Conservation (phyloP, 108 stramenopile species). For the Nannochloropsis gaditana region DNA sequence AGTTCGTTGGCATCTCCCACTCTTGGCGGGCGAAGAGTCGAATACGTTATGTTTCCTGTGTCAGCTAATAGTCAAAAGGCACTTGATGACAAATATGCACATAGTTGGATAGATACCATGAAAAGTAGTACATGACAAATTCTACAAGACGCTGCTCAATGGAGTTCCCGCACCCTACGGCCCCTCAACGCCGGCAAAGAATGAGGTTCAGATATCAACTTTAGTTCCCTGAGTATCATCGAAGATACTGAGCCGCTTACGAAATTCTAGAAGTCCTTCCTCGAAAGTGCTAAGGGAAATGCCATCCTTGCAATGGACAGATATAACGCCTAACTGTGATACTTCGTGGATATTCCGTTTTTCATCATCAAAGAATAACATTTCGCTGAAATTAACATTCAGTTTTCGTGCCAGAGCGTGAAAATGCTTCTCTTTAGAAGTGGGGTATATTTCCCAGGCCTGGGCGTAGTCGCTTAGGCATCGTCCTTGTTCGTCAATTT, state of each 20-base stretch:
- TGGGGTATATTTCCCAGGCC: conserved; percentile 23
- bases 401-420: not conserved
- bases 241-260: not conserved
- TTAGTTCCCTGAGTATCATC: too few species aligned
- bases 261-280: not conserved
- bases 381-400: conserved; percentile 20
- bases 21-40: too few species aligned
- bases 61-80: too few species aligned
- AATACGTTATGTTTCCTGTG: too few species aligned
- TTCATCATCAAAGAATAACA: conserved; percentile 33
- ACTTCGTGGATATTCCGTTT: conserved; percentile 21
- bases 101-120: too few species aligned
- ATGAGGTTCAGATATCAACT: too few species aligned
- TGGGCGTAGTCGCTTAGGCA: conserved; percentile 6
- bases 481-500: conserved; percentile 23
- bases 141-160: too few species aligned
- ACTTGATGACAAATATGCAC: too few species aligned
- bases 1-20: too few species aligned
- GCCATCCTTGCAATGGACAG: conserved; percentile 24
- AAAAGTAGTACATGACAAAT: too few species aligned
- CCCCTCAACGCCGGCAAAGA: too few species aligned
- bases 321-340: conserved; percentile 2
- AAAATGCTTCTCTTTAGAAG: conserved; percentile 21
- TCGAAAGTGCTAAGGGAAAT: not conserved
- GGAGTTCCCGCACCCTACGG: too few species aligned